Conservation (phyloP, 2,329 filamentous ascomycete species). For the Ilyonectria mors-panacis region DNA sequence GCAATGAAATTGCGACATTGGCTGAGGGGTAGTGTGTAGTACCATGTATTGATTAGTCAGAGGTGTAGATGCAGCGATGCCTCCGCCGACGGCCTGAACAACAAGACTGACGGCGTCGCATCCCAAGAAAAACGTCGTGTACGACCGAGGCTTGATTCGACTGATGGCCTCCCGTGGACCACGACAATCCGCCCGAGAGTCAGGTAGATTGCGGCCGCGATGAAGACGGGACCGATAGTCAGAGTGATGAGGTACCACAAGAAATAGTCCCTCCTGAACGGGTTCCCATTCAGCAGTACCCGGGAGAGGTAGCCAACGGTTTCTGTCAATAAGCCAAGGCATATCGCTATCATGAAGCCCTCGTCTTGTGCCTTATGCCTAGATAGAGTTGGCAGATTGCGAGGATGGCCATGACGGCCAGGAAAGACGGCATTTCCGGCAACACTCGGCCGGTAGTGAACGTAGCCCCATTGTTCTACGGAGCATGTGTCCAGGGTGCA, state of each 20-base stretch:
- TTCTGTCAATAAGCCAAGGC: conserved; percentile 42
- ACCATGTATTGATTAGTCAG: conserved; percentile 32
- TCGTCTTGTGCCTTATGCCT: conserved; percentile 40
- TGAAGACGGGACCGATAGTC: conserved; percentile 46
- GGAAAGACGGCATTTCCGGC: conserved; percentile 36
- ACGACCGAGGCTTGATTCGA: conserved; percentile 32
- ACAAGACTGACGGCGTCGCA: conserved; percentile 37
- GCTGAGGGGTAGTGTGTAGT: not conserved
- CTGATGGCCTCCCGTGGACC: conserved; percentile 35
- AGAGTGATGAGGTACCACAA: conserved; percentile 39
- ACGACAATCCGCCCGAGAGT: conserved; percentile 44
- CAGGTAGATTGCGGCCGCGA: conserved; percentile 45
- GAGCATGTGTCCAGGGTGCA: conserved; percentile 39
- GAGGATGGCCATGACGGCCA: conserved; percentile 33
- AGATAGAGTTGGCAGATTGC: conserved; percentile 36
- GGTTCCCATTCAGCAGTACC: conserved; percentile 37
- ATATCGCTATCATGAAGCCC: conserved; percentile 41
- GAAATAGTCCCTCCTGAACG: conserved; percentile 36
- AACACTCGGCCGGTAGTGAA: conserved; percentile 35
- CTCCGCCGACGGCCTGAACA: conserved; percentile 37
- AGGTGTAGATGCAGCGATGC: conserved; percentile 37
- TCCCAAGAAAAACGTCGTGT: conserved; percentile 36
- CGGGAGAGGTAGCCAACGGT: conserved; percentile 40
- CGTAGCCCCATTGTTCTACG: conserved; percentile 35
- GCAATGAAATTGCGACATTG: not conserved